Conservation (phyloP, 805 yeast species). For the Barnettozyma botsteinii region DNA sequence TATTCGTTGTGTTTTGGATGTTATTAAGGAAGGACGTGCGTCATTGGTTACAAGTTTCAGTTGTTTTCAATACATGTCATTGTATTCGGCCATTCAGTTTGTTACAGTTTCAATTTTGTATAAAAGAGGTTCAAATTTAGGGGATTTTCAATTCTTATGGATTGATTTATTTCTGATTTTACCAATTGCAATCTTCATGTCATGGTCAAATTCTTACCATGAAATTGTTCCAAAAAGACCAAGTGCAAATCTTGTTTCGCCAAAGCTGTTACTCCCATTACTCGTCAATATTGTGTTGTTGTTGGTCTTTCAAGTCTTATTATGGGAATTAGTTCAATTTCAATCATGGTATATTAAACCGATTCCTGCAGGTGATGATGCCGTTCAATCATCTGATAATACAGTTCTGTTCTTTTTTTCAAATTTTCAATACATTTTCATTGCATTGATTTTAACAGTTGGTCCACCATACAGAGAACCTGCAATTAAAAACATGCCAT, state of each 20-base stretch:
- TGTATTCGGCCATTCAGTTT: conserved; percentile 95
- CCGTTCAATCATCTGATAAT: conserved; percentile 84
- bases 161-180: conserved; percentile 86
- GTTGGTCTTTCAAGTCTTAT: conserved; percentile 54
- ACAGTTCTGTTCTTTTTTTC: conserved; percentile 76
- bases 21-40: conserved; percentile 91
- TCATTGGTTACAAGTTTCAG: conserved; percentile 92
- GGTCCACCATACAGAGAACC: conserved; percentile 94
- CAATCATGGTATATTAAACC: conserved; percentile 78
- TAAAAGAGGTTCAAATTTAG: conserved; percentile 84
- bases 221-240: conserved; percentile 69
- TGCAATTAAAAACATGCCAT: conserved; percentile 60
- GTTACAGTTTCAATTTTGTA: conserved; percentile 80
- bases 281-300: conserved; percentile 68
- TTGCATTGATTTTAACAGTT: conserved; percentile 77
- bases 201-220: conserved; percentile 84
- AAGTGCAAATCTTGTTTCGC: conserved; percentile 87
- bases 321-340: conserved; percentile 57
- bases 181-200: conserved; percentile 95
- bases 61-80: conserved; percentile 96
- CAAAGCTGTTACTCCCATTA: conserved; percentile 79
- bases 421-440: conserved; percentile 82
- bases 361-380: conserved; percentile 72
- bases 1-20: conserved; percentile 86
- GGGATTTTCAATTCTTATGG: conserved; percentile 94